Evolutionary conservation across 2,329 filamentous ascomycete species (phyloP), one percentile per base, ranked within the genome.

Genomic region (Pyricularia sp.): DNA sequence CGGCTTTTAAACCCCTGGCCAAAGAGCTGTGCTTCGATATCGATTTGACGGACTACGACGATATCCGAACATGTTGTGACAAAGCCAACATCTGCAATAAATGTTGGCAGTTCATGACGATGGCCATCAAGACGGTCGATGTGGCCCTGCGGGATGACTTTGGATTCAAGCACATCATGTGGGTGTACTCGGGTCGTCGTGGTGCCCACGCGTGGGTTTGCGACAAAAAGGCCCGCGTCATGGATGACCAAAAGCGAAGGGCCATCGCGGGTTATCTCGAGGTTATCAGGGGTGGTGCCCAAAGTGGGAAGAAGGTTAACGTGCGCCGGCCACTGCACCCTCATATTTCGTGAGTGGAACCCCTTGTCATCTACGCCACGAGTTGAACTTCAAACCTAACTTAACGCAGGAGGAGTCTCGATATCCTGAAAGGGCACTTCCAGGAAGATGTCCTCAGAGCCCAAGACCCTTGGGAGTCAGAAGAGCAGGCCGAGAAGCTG

Each of bases 11-110:
- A 72, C 94, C 95, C 0, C 79, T 97, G 36, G 86, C 92, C 69
- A 99, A 99, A 78, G 95, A 99, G 78, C 83, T 99, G 58, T 97
- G 97, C 74, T 98, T 99, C 79, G 95, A 99, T 90, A 98, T 99
- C 75, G 95, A 99, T 86, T 86, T 99, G 86, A 98, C 95, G 68
- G 95, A 98, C 81, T 99, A 99, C 80, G 95, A 99, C 77, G 93
- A 97, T 72, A 92, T 99, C 72, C 90, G 95, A 73, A 97, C 94
- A 31, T 99, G 95, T 81, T 99, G 95, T 78, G 89, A 90, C 75
- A 94, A 94, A 77, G 93, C 94, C 10, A 96, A 92, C 73, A 98
- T 99, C 72, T 99, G 95, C 78, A 85, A 84, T 72, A 95, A 94
- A 77, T 99, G 95, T 81, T 99, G 95, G 95, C 85, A 91, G 66